phyloP scores from a whole-genome alignment of 2,329 filamentous ascomycete species.

The Seiridium unicorne region DNA sequence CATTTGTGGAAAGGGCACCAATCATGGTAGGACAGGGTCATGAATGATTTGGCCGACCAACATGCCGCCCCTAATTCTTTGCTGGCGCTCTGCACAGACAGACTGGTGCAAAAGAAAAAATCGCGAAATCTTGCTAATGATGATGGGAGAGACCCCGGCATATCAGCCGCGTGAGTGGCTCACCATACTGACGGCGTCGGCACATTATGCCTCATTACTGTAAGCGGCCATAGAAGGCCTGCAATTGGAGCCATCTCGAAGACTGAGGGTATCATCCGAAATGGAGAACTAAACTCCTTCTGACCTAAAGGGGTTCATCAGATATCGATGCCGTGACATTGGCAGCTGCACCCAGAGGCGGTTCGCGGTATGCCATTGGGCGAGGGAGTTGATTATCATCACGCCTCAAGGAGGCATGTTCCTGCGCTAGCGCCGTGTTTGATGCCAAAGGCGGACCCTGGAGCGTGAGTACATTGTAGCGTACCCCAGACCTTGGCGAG shows the following conservation, averaged over 20 bases:
- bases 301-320: conserved; percentile 3
- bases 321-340: conserved; percentile 3
- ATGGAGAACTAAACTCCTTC: neutral
- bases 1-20: conserved; percentile 1
- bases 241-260: neutral
- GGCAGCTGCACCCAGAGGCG: neutral
- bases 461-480: neutral
- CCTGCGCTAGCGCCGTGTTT: conserved; percentile 5
- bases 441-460: neutral
- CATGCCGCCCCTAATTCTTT: neutral
- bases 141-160: neutral
- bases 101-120: neutral
- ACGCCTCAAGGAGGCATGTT: neutral
- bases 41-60: conserved; percentile 5
- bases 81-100: neutral
- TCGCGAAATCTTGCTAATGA: too few species aligned
- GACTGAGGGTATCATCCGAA: neutral
- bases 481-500: neutral
- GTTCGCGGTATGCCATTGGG: neutral
- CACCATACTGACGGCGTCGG: neutral
- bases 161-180: neutral
- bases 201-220: neutral
- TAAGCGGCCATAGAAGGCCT: neutral
- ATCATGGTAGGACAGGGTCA: neutral
- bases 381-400: neutral